Evolutionary conservation across 352 stramenopile species (phyloP).

Genomic region (Phytophthora sp.): DNA sequence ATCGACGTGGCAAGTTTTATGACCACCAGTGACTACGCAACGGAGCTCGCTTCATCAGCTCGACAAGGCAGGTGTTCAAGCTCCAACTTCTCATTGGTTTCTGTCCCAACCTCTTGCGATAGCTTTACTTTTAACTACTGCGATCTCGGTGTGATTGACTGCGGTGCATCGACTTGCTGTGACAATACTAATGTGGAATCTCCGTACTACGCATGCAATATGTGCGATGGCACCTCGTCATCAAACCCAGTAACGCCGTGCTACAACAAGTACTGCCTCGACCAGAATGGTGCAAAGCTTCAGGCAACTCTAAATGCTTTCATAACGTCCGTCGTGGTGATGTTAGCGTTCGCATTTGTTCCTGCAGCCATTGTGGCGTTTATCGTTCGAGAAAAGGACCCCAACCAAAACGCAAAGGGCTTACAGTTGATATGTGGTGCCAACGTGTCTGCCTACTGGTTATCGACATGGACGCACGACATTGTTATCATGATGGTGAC

Average conservation of each 20-base stretch:
- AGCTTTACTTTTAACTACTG: conserved; percentile 48
- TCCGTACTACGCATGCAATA: conserved; percentile 55
- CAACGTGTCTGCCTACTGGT: conserved; percentile 62
- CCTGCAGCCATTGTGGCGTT: conserved; percentile 70
- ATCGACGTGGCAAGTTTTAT: conserved; percentile 68
- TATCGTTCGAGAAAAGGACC: conserved; percentile 68
- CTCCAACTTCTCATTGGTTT: conserved; percentile 28
- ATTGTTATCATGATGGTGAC: conserved; percentile 46
- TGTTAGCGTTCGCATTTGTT: conserved; percentile 76
- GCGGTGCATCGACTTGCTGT: conserved; percentile 49
- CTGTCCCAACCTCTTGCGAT: conserved; percentile 29
- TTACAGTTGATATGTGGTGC: conserved; percentile 72
- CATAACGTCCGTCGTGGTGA: conserved; percentile 60
- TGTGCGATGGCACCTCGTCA: conserved; percentile 28
- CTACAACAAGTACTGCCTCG: conserved; percentile 57
- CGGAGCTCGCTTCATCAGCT: conserved; percentile 23
- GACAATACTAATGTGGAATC: conserved; percentile 40
- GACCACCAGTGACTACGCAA: conserved; percentile 30
- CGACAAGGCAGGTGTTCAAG: conserved; percentile 35
- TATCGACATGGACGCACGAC: conserved; percentile 65
- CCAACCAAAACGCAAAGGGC: conserved; percentile 66
- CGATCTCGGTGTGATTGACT: conserved; percentile 50
- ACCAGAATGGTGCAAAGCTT: conserved; percentile 59
- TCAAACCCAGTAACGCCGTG: conserved; percentile 31
- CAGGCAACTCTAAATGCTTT: conserved; percentile 72